Evolutionary conservation across 371 early-diverging fungal species (phyloP).

Genomic region (Mycotypha africana): DNA sequence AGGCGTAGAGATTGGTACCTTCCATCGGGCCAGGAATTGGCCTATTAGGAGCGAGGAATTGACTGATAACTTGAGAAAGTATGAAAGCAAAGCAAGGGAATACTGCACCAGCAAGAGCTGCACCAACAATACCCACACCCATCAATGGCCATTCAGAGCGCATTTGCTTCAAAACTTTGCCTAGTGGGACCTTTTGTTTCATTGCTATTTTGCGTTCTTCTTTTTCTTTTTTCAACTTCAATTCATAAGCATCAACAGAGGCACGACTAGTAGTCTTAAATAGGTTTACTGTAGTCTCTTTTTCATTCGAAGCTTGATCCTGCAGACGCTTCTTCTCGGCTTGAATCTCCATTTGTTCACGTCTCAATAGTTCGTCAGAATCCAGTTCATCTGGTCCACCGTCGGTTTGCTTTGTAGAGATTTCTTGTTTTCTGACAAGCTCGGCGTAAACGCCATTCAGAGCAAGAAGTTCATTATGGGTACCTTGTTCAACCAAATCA

Average conservation of each 20-base stretch:
- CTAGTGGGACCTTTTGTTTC: conserved; percentile 44
- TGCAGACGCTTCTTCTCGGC: conserved; percentile 9
- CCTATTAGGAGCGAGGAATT: conserved; percentile 13
- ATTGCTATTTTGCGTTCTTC: conserved; percentile 34
- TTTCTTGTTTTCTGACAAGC: conserved; percentile 54
- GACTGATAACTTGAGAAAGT: conserved; percentile 36
- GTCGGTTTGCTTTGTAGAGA: conserved; percentile 25
- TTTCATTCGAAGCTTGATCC: conserved; percentile 18
- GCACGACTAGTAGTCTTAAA: conserved; percentile 29
- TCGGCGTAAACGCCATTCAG: conserved; percentile 50
- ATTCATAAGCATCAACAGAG: conserved; percentile 42
- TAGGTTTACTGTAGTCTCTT: conserved; percentile 16
- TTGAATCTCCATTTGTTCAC: conserved; percentile 32
- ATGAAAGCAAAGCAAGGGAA: conserved; percentile 49
- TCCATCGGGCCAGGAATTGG: conserved; percentile 29
- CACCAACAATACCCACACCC: conserved; percentile 35
- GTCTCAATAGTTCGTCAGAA: conserved; percentile 25
- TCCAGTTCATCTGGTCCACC: conserved; percentile 14
- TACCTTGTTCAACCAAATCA: conserved; percentile 66
- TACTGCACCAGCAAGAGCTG: conserved; percentile 52
- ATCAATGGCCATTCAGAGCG: conserved; percentile 36
- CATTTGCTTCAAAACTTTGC: conserved; percentile 30
- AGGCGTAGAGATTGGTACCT: conserved; percentile 68
- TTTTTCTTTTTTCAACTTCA: conserved; percentile 40
- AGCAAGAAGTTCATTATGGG: conserved; percentile 58